These are phyloP conservation scores for Lantana camara DNA, from an alignment of 257 asterid species.

Conservation along the genomic window DNA sequence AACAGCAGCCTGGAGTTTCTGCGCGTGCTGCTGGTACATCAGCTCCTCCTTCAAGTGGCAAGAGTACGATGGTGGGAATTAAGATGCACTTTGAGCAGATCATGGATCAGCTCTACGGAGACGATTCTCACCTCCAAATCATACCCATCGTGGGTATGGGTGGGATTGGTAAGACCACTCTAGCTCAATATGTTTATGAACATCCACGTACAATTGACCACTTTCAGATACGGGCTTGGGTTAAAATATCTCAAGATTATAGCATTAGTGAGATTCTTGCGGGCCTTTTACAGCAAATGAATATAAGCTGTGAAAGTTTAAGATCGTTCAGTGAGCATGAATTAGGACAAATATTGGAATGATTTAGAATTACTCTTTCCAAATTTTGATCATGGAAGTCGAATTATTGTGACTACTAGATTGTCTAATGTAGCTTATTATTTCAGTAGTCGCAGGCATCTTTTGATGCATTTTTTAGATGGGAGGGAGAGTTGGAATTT, in stretches of 20 bases:
- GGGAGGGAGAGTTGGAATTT: conserved; percentile 18
- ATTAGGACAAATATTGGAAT: conserved; percentile 17
- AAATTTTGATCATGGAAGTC: neutral
- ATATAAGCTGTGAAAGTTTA: neutral
- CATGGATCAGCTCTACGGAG: conserved; percentile 11
- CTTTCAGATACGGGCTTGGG: conserved; percentile 23
- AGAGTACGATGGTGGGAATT: too few species aligned
- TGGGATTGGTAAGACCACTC: conserved; percentile 31
- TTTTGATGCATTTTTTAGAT: conserved; percentile 2
- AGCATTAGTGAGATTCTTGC: neutral
- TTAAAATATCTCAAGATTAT: conserved; percentile 17
- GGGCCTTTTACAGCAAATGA: neutral
- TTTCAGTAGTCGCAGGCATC: neutral
- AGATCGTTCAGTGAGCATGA: neutral
- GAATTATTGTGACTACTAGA: conserved; percentile 26
- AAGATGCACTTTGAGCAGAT: too few species aligned
- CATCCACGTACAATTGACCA: neutral
- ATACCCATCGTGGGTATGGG: conserved; percentile 29
- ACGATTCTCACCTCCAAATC: neutral
- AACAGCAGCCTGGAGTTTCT: too few species aligned
- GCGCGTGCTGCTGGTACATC: too few species aligned
- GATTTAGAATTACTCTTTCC: neutral
- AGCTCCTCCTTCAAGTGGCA: too few species aligned
- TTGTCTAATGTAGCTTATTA: neutral
- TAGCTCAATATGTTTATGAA: conserved; percentile 18